These are phyloP conservation scores for Echinosophora koreensis DNA, from an alignment of 306 rosid species.

Conservation along the genomic window DNA sequence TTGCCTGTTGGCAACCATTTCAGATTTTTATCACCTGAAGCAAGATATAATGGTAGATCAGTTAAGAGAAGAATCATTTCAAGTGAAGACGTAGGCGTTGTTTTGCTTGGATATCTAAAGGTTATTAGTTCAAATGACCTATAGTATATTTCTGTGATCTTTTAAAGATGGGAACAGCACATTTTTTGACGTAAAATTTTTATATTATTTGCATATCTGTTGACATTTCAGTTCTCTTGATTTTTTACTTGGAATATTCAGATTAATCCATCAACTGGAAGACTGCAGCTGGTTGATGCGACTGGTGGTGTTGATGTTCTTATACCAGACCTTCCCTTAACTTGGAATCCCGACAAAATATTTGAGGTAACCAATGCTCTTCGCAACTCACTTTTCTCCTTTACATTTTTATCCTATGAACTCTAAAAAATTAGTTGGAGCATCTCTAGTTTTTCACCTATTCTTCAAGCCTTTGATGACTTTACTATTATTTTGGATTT, in stretches of 20 bases:
- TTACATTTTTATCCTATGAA: constrained; percentile 5
- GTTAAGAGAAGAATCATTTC: constrained; percentile 66
- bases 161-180: not conserved
- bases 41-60: constrained; percentile 55
- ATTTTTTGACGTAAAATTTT: constrained; percentile 1
- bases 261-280: constrained; percentile 71
- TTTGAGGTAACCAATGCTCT: constrained; percentile 66
- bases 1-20: constrained; percentile 51
- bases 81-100: constrained; percentile 70
- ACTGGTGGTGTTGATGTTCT: constrained; percentile 85
- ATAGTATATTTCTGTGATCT: constrained; percentile 12
- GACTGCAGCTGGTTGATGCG: constrained; percentile 86
- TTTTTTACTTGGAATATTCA: constrained; percentile 51
- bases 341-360: constrained; percentile 63
- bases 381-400: constrained; percentile 4
- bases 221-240: constrained; percentile 26
- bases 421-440: constrained; percentile 9
- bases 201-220: constrained; percentile 28
- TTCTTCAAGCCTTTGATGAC: constrained; percentile 43
- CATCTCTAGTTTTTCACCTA: constrained; percentile 5
- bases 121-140: constrained; percentile 50
- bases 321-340: constrained; percentile 85
- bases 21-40: constrained; percentile 53
- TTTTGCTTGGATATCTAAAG: constrained; percentile 80
- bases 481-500: constrained; percentile 45